Conservation (phyloP, 371 early-diverging fungal species). For the Parasitella parasitica region DNA sequence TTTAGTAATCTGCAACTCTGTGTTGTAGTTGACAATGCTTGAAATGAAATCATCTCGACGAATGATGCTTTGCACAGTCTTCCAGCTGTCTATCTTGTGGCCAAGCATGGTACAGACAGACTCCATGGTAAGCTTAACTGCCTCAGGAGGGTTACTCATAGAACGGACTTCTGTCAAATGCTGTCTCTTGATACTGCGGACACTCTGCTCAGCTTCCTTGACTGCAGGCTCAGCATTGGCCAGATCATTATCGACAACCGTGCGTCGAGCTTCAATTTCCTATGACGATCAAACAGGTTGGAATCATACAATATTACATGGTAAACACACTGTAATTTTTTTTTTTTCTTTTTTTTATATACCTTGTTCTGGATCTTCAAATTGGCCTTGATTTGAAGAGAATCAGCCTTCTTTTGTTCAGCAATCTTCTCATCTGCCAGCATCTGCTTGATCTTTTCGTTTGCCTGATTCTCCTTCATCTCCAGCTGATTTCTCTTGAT, state of each 20-base stretch:
- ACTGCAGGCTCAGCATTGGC: constrained; percentile 98
- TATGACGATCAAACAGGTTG: constrained; percentile 6
- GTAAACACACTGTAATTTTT: too few species aligned
- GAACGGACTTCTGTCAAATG: constrained; percentile 98
- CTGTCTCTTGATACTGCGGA: constrained; percentile 93
- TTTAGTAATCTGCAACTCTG: constrained; percentile 76
- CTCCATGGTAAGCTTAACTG: constrained; percentile 97
- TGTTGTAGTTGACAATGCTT: constrained; percentile 94
- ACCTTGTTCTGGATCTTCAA: constrained; percentile 74
- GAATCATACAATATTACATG: too few species aligned
- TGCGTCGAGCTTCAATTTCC: constrained; percentile 80
- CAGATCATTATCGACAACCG: constrained; percentile 86
- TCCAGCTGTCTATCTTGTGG: constrained; percentile 83
- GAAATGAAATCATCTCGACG: constrained; percentile 97
- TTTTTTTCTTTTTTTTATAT: too few species aligned
- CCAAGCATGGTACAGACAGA: constrained; percentile 96
- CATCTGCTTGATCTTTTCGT: constrained; percentile 96
- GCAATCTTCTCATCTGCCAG: constrained; percentile 95
- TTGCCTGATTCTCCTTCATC: constrained; percentile 87
- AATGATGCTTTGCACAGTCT: constrained; percentile 86
- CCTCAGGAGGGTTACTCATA: constrained; percentile 97
- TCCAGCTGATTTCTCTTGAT: constrained; percentile 88
- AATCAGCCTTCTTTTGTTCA: constrained; percentile 86
- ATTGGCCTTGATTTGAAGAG: constrained; percentile 77
- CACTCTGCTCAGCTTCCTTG: constrained; percentile 92